phyloP scores from a whole-genome alignment of 2,329 filamentous ascomycete species.

The Rosellinia necatrix region DNA sequence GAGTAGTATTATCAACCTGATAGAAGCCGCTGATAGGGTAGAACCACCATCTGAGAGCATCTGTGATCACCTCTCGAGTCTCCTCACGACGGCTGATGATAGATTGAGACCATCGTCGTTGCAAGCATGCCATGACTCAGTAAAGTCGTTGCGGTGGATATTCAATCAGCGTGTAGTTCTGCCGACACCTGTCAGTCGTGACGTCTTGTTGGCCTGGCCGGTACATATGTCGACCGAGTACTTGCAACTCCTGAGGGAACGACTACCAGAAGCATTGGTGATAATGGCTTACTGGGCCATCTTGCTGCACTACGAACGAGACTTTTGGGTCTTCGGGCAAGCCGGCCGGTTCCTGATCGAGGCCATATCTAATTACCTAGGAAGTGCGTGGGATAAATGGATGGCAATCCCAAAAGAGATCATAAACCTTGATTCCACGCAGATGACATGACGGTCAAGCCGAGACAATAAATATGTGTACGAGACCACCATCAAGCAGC shows the following conservation, averaged over 20 bases:
- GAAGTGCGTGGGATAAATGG: constrained; percentile 6
- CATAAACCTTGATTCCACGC: not conserved
- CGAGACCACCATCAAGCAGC: no score
- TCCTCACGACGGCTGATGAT: not conserved
- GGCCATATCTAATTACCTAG: constrained; percentile 5
- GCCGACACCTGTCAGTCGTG: not conserved
- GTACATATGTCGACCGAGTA: constrained; percentile 3
- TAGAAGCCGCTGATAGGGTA: not conserved
- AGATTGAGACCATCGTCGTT: not conserved
- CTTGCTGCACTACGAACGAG: constrained; percentile 7
- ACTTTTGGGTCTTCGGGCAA: constrained; percentile 11
- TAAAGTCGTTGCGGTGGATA: not conserved
- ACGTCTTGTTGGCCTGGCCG: constrained; percentile 9
- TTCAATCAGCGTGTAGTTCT: not conserved
- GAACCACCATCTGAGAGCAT: not conserved
- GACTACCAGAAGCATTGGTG: constrained; percentile 8
- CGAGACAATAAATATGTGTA: no score
- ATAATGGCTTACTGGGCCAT: constrained; percentile 13
- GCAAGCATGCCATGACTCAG: constrained; percentile 3
- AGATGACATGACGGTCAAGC: no score
- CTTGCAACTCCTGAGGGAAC: constrained; percentile 8
- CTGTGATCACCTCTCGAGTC: not conserved
- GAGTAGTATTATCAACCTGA: not conserved
- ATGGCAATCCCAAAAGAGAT: not conserved
- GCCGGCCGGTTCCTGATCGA: constrained; percentile 10